Conservation (phyloP, 1,284 basidiomycete genomes). For the Austroboletus rostrupii region DNA sequence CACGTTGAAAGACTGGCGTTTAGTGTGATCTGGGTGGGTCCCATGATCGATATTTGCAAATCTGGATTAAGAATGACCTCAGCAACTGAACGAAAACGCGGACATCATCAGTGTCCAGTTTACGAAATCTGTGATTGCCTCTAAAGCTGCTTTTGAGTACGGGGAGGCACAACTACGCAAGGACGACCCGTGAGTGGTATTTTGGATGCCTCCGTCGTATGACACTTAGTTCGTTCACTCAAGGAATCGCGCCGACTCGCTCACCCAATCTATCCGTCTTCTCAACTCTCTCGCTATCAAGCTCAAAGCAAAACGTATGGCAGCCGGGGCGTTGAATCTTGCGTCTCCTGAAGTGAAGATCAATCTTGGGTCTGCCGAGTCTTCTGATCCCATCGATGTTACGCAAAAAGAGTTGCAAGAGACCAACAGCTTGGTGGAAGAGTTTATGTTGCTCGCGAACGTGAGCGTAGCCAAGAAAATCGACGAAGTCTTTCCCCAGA, state of each 20-base stretch:
- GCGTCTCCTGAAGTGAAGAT: constrained; percentile 98
- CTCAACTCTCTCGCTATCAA: constrained; percentile 88
- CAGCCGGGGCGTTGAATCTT: constrained; percentile 91
- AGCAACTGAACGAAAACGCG: constrained; percentile 85
- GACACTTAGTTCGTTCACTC: not conserved
- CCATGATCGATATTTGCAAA: not conserved
- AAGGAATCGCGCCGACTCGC: constrained; percentile 74
- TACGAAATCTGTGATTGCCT: constrained; percentile 94
- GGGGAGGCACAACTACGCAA: constrained; percentile 94
- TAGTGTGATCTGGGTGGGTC: constrained; percentile 89
- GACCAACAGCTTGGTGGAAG: constrained; percentile 96
- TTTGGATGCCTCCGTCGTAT: not conserved
- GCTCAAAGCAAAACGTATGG: constrained; percentile 85
- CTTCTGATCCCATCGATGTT: constrained; percentile 93
- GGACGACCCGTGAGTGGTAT: constrained; percentile 74
- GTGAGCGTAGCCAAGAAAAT: constrained; percentile 91
- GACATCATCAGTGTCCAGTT: constrained; percentile 91
- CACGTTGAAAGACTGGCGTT: constrained; percentile 95
- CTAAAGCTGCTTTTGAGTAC: constrained; percentile 96
- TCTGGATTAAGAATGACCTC: not conserved
- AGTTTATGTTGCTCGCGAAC: constrained; percentile 99
- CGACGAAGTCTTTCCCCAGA: constrained; percentile 93
- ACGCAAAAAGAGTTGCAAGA: constrained; percentile 93
- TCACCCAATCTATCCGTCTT: constrained; percentile 87
- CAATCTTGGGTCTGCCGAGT: constrained; percentile 88